Evolutionary conservation across 31 red algal species (phyloP).

Genomic region (Odonthalia washingtoniensis): DNA sequence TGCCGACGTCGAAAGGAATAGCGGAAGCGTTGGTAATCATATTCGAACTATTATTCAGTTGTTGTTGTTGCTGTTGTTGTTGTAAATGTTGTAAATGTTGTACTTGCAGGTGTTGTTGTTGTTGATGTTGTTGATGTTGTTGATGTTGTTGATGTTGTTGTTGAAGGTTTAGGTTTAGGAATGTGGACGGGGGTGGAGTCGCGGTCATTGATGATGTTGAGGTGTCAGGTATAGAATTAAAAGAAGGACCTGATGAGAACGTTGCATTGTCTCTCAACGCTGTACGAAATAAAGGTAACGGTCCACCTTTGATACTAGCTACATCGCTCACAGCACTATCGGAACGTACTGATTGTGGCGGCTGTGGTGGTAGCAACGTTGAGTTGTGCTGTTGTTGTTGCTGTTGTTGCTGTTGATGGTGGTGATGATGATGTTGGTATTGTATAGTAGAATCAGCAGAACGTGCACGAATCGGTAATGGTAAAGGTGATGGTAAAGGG

Average conservation of each 20-base stretch:
- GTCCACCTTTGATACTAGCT: not conserved
- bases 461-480: not conserved
- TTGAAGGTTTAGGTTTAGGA: not conserved
- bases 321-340: not conserved
- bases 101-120: not conserved
- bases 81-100: not conserved
- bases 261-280: not conserved
- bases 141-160: not conserved
- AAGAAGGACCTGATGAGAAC: conserved; percentile 42
- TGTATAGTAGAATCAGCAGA: not conserved
- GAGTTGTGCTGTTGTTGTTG: no score
- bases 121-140: not conserved
- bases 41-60: no score
- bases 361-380: not conserved
- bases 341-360: not conserved
- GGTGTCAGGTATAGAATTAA: conserved; percentile 16
- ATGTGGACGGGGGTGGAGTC: not conserved
- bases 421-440: no score
- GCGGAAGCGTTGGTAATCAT: no score
- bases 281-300: not conserved
- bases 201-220: not conserved
- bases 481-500: not conserved
- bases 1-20: not conserved
- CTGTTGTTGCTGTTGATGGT: no score
- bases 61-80: not conserved